phyloP scores from a whole-genome alignment of 2,329 filamentous ascomycete genomes.

The Pyrenophora tritici-repentis region DNA sequence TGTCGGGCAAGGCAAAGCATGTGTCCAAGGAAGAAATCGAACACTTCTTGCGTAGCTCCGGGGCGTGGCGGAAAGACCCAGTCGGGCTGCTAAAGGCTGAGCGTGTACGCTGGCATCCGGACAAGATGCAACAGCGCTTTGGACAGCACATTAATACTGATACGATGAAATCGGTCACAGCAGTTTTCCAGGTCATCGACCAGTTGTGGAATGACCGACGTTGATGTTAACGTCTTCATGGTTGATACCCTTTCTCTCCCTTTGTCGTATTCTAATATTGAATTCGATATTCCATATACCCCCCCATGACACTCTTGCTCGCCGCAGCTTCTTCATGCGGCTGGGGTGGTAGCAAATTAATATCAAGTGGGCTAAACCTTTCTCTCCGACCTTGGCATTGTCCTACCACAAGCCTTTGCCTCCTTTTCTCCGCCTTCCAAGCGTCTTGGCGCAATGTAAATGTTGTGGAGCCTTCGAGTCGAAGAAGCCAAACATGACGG shows the following conservation, averaged over 20 bases:
- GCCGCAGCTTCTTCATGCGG: too few species aligned
- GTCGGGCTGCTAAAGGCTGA: constrained; percentile 73
- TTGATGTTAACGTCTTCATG: constrained; percentile 2
- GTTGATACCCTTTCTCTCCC: neutral
- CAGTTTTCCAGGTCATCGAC: constrained; percentile 90
- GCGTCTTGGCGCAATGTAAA: constrained; percentile 14
- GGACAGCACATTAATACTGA: constrained; percentile 71
- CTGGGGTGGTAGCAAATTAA: constrained; percentile 1
- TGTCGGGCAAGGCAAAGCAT: constrained; percentile 62
- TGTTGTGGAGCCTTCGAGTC: constrained; percentile 6
- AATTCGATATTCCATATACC: neutral
- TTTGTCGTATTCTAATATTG: neutral
- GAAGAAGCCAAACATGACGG: constrained; percentile 2
- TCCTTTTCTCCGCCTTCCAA: constrained; percentile 3
- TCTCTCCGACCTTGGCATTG: constrained; percentile 4
- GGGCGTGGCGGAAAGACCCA: constrained; percentile 47
- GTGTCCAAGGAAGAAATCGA: constrained; percentile 66
- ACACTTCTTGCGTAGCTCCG: constrained; percentile 69
- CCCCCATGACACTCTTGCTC: neutral
- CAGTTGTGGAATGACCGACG: constrained; percentile 69
- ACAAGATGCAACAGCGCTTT: constrained; percentile 92
- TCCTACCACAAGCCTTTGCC: neutral
- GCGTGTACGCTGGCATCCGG: constrained; percentile 93
- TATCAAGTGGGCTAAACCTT: constrained; percentile 1
- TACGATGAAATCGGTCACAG: constrained; percentile 79